Evolutionary conservation across 805 yeast genomes (phyloP), one percentile per base, ranked within the genome.

Genomic region (Wickerhamomyces bovis): DNA sequence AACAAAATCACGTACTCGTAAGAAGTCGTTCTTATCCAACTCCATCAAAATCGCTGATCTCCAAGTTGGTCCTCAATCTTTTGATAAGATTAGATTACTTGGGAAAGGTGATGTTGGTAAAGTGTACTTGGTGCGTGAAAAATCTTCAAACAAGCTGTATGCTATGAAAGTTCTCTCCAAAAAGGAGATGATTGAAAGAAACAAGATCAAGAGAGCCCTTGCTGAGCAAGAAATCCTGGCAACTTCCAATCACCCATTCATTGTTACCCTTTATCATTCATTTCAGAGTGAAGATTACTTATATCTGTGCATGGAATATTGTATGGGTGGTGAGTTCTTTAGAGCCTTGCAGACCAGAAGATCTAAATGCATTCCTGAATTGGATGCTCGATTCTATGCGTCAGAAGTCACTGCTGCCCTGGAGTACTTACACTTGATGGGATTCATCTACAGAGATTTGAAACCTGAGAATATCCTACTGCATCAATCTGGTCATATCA

Each of bases 301-400:
- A 11, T 94, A 89, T 57, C 76, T 94, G 38, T 94, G 99, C 67
- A 92, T 95, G 96, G 99, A 94, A 64, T 94, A 92, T 60, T 94
- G 99, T 62, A 89, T 94, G 89, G 99, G 99, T 26, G 99, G 99
- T 41, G 99, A 95, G 67, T 94, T 94, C 60, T 94, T 94, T 72
- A 72, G 98, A 49, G 99, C 98, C 0, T 68, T 94, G 45, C 99
- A 94, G 66, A 89, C 97, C 0, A 75, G 97, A 50, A 83, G 81
- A 51, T 80, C 89, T 45, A 88, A 89, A 62, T 86, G 95, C 54
- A 83, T 94, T 13, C 71, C 80, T 19, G 99, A 94, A 64, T 77
- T 72, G 25, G 98, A 90, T 63, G 98, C 99, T 3, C 74, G 81
- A 47, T 94, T 94, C 63, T 94, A 94, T 63, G 96, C 97, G 0